phyloP scores from a whole-genome alignment of 306 rosid genomes.

The Gastrolobium villosum region DNA sequence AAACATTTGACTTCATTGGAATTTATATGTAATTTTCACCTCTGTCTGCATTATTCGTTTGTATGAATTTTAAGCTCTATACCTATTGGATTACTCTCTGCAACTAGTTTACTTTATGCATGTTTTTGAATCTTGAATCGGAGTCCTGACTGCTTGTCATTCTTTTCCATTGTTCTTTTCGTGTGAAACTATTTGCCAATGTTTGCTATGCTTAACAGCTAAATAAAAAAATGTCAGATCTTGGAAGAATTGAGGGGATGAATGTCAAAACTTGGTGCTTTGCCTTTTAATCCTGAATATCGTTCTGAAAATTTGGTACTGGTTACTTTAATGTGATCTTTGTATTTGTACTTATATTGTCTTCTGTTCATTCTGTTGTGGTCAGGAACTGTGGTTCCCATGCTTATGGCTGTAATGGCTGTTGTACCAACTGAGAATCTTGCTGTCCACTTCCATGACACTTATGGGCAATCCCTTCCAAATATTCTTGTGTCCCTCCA shows the following conservation, averaged over 20 bases:
- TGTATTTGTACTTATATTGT: too few species aligned
- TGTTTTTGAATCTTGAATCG: constrained; percentile 4
- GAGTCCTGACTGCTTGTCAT: not conserved
- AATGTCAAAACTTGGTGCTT: not conserved
- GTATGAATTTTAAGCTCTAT: not conserved
- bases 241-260: constrained; percentile 8
- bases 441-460: too few species aligned
- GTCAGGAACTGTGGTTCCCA: too few species aligned
- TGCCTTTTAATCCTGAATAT: constrained; percentile 6
- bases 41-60: not conserved
- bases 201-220: not conserved
- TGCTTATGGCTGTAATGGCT: too few species aligned
- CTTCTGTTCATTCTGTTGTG: too few species aligned
- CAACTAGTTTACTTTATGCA: constrained; percentile 13
- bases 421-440: too few species aligned
- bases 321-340: not conserved
- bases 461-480: too few species aligned
- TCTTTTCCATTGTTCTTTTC: not conserved
- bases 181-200: not conserved
- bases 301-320: constrained; percentile 15
- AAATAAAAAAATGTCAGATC: not conserved
- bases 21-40: not conserved
- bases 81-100: not conserved
- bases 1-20: not conserved
- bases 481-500: too few species aligned